phyloP scores from a whole-genome alignment of 805 yeast genomes.

The Candida bentonensis region DNA sequence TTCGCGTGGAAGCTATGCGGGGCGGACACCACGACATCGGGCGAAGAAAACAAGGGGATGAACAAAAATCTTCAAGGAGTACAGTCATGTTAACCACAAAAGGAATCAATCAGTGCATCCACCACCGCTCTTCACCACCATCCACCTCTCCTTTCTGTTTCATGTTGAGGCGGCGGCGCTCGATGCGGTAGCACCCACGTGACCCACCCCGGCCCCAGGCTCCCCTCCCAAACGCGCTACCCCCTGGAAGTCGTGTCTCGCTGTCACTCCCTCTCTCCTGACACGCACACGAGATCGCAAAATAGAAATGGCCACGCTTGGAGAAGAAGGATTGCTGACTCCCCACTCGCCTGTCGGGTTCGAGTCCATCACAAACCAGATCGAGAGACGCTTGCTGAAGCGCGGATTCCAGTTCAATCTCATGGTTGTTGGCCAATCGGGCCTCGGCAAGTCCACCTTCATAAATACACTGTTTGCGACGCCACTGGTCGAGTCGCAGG shows the following conservation, averaged over 20 bases:
- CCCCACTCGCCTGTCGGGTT: conserved; percentile 58
- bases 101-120: too few species aligned
- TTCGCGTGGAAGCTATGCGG: too few species aligned
- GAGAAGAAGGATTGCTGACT: not conserved
- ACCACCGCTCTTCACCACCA: too few species aligned
- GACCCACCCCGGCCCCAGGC: too few species aligned
- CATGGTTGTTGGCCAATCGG: conserved; percentile 85
- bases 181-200: too few species aligned
- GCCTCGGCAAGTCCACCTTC: conserved; percentile 87
- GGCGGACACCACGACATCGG: too few species aligned
- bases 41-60: too few species aligned
- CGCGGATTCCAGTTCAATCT: conserved; percentile 89
- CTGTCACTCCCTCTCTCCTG: not conserved
- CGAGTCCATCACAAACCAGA: conserved; percentile 90
- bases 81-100: too few species aligned
- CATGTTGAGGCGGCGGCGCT: too few species aligned
- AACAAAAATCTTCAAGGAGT: too few species aligned
- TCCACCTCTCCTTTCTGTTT: too few species aligned
- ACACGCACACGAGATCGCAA: not conserved
- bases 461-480: conserved; percentile 84
- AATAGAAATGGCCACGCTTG: not conserved
- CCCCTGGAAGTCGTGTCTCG: not conserved
- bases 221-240: not conserved
- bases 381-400: conserved; percentile 80
- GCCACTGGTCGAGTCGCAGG: conserved; percentile 58